Evolutionary conservation across 164 flowering plant species (phyloP), one percentile per base, ranked within the genome.

Genomic region (Vitis rupestris): DNA sequence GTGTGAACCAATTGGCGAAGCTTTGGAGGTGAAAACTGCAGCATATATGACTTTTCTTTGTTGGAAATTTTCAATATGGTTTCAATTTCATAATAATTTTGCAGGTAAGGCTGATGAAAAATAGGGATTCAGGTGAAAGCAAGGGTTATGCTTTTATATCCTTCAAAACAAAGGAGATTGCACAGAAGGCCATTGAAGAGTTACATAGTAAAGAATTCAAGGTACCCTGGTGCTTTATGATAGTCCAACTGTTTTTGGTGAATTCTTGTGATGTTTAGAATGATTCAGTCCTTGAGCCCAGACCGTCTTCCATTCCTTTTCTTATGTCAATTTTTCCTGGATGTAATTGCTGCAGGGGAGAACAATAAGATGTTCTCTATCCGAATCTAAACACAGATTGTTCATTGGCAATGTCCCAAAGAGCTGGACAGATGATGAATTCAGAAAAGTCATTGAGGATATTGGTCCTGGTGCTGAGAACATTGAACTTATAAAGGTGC

Each of bases 341-440:
- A n/a, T 48, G 44, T 72, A 51, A 30, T 69, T 52, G 53, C 37
- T 86, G 63, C 86, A 96, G 99, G 97, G 98, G 14, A 96, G 82
- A 84, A 82, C 85, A 7, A 63, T 93, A 59, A 83, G 99, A 67
- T 96, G 99, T 74, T 90, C 98, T 14, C 80, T 90, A 5, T 87
- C 98, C 50, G 97, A 96, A 84, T 78, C 88, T 30, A 96, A 96
- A 70, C 82, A 90, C 77, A 90, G 92, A 74, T 76, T 96, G 72
- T 96, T 96, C 76, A 90, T 96, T 72, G 97, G 97, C n/a, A 96
- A 93, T 78, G 81, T 96, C 64, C 99, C 99, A 53, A 96, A 93
- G 86, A 82, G 70, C 71, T 88, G 85, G 96, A 82, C 85, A 4
- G 99, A 96, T 66, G 92, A 89, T 58, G 91, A 93, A 56, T 84